Base-by-base conservation (phyloP, 306 rosid genomes). In the Mimosa pudica region DNA sequence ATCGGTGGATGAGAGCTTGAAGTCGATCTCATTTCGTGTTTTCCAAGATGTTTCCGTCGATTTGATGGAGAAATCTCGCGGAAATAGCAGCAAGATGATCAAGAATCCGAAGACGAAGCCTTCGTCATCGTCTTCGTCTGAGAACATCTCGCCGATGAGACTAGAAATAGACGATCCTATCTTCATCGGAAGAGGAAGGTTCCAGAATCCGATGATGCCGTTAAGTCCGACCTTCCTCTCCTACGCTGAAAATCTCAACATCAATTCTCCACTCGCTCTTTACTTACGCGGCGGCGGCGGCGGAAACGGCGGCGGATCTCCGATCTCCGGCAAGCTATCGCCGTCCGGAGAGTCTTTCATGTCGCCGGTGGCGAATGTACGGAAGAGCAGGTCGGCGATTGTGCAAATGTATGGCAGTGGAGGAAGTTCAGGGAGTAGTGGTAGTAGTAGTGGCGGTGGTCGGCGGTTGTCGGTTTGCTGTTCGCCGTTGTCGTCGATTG, bases 401-500 rank as follows among this genome's bases (percentile, higher is more conserved):
- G 42, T 60, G 38, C 81, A 75, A 3, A 79, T 70, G 6, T 66
- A 66, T 60, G 16, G 44, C 42, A 65, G 44, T 42, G 58, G 75
- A 75, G 68, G 11, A 46, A 62, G 85, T 51, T 81, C 83, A n/a
- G 87, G 85, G 58, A 84, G 64, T 62, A 79, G 84, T 45, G 75
- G 87, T 80, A 24, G 30, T 80, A 24, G 30, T 24, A 24, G 30
- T 24, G 30, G 30, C 30, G 30, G 30, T 24, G 30, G 30, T 24
- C 30, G 30, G 30, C 67, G 86, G 63, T 74, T 81, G 57, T 66
- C 89, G 8, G 75, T 70, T 64, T 24, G 30, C 1, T 24, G 30
- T 24, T 85, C 90, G 68, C 89, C 90, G 74, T 84, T 90, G 13
- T 87, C 92, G 33, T 64, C 89, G 0, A 54, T 90, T 45, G 94